Evolutionary conservation across 192 early-diverging fungal species (phyloP).

Genomic region (Coemansia sp.): DNA sequence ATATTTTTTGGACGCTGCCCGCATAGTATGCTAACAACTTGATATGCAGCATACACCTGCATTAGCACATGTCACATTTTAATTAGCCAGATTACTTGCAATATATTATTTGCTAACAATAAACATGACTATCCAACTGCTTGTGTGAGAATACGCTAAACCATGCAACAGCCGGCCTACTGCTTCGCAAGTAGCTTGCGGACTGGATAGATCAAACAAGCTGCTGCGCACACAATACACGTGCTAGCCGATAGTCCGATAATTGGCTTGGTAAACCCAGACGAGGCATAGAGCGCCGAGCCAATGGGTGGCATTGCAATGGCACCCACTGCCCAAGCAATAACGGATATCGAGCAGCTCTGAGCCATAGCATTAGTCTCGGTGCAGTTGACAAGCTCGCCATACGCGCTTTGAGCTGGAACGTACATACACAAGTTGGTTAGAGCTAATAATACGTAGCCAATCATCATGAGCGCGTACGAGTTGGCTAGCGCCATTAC

Average conservation of each 20-base stretch:
- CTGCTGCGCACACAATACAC: slow-evolving; percentile 18
- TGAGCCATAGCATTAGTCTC: slow-evolving; percentile 30
- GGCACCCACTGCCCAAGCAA: slow-evolving; percentile 31
- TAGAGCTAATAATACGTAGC: slow-evolving; percentile 28
- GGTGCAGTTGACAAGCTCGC: slow-evolving; percentile 37
- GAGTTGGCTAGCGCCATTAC: slow-evolving; percentile 28
- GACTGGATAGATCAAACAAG: slow-evolving; percentile 11
- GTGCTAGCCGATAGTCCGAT: slow-evolving; percentile 10
- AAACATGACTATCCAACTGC: background rate
- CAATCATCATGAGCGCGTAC: slow-evolving; percentile 37
- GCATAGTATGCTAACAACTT: too few species aligned
- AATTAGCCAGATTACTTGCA: background rate
- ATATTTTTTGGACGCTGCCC: too few species aligned
- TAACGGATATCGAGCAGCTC: slow-evolving; percentile 24
- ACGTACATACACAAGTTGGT: slow-evolving; percentile 31
- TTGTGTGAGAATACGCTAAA: background rate
- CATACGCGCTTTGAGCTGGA: slow-evolving; percentile 39
- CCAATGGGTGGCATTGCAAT: slow-evolving; percentile 33
- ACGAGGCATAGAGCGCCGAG: slow-evolving; percentile 24
- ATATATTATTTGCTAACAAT: background rate
- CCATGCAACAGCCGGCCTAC: background rate
- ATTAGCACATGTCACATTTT: background rate
- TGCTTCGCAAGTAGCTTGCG: slow-evolving; percentile 2
- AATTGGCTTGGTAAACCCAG: slow-evolving; percentile 28
- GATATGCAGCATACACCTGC: background rate